These are phyloP conservation scores for Hsuehochloa calcarea DNA, from an alignment of 176 grass and related monocot genomes.

Conservation along the genomic window DNA sequence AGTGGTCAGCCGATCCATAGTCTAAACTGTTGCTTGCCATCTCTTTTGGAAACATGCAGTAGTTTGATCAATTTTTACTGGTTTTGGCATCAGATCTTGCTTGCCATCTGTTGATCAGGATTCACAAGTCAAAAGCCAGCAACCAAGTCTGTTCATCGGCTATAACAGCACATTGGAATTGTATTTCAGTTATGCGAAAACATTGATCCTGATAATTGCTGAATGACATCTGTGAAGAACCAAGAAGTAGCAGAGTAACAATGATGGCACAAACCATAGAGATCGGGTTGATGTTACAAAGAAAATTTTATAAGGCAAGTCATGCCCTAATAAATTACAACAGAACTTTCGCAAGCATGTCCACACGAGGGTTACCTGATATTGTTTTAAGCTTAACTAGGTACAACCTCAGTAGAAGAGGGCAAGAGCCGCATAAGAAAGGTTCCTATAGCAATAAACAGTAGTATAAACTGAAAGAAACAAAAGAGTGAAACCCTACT, in stretches of 20 bases:
- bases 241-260: background rate
- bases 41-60: background rate
- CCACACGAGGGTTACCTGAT: background rate
- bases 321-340: slow-evolving; percentile 20
- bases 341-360: background rate
- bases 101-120: background rate
- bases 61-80: background rate
- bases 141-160: background rate
- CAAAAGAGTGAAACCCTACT: slow-evolving; percentile 48
- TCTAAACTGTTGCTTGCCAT: background rate
- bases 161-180: background rate
- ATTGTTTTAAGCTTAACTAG: slow-evolving; percentile 50
- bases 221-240: background rate
- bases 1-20: background rate
- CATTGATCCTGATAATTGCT: background rate
- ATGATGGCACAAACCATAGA: background rate
- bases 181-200: background rate
- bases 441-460: slow-evolving; percentile 48
- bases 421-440: slow-evolving; percentile 52
- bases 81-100: background rate
- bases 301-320: background rate
- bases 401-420: slow-evolving; percentile 48
- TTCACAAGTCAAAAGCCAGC: slow-evolving; percentile 6
- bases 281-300: background rate
- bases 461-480: slow-evolving; percentile 59